Percentiles rank a stretch among this genome's conserved stretches.
Evolutionary conservation across 2,329 filamentous ascomycete genomes (phyloP).

Genomic region (Fusarium sp.): DNA sequence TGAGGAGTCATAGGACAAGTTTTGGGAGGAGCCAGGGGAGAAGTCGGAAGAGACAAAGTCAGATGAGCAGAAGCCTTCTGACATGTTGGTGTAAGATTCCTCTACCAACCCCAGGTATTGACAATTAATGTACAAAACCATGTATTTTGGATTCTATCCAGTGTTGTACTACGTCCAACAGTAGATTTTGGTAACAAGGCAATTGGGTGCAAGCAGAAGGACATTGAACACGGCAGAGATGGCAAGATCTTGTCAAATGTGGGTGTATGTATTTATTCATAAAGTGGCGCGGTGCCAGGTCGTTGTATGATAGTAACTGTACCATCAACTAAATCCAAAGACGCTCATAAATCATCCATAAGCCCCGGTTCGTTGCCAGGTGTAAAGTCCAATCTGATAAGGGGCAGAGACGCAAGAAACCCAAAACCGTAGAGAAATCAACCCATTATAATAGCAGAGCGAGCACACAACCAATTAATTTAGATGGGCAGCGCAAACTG

Average conservation of each 20-base stretch:
- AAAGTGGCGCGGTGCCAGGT: conserved; percentile 45
- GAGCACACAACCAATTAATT: conserved; percentile 8
- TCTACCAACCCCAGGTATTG: not conserved
- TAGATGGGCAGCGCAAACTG: conserved; percentile 64
- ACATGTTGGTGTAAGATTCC: not conserved
- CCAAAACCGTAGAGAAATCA: conserved; percentile 18
- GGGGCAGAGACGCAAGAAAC: conserved; percentile 13
- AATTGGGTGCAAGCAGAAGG: conserved; percentile 5
- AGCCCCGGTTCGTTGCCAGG: conserved; percentile 15
- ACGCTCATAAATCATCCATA: conserved; percentile 38
- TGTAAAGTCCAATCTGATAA: conserved; percentile 35
- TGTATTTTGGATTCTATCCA: conserved; percentile 18
- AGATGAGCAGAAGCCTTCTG: conserved; percentile 2
- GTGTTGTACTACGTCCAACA: conserved; percentile 6
- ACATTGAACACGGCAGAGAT: conserved; percentile 15
- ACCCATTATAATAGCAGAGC: conserved; percentile 20
- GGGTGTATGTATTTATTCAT: conserved; percentile 40
- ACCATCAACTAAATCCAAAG: conserved; percentile 48
- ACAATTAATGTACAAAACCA: conserved; percentile 15
- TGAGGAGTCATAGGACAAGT: not conserved
- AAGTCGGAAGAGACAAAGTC: conserved; percentile 8
- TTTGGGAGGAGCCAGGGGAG: not conserved
- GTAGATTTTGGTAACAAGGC: conserved; percentile 3
- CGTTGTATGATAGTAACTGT: conserved; percentile 51
- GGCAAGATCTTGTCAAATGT: conserved; percentile 30